Conservation (phyloP, 176 grass and related monocot genomes). For the Musa acuminata region DNA sequence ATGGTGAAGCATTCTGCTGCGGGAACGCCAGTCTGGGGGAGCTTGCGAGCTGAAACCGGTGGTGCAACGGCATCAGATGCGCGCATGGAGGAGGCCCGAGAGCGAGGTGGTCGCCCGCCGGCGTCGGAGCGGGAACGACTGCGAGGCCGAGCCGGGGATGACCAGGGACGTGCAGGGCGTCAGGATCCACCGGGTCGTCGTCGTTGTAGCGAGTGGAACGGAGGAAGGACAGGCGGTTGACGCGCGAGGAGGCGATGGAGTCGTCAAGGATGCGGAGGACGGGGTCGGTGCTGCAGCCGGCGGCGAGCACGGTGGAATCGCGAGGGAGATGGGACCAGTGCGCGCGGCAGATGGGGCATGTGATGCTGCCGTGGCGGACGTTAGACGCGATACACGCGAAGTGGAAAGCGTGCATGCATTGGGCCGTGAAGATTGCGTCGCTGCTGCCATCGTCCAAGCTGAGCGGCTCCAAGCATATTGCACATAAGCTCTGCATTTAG, state of each 20-base stretch:
- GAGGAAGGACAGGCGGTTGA: slow-evolving; percentile 67
- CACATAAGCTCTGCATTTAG: slow-evolving; percentile 61
- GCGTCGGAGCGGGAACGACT: slow-evolving; percentile 36
- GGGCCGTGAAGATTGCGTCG: slow-evolving; percentile 45
- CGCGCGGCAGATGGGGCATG: slow-evolving; percentile 91
- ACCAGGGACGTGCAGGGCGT: slow-evolving; percentile 32
- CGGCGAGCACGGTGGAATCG: slow-evolving; percentile 33
- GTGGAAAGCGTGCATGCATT: slow-evolving; percentile 84
- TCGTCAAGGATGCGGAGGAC: slow-evolving; percentile 92
- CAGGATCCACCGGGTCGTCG: slow-evolving; percentile 67
- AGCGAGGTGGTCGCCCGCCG: slow-evolving; percentile 26
- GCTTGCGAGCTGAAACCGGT: not conserved
- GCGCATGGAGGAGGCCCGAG: slow-evolving; percentile 10
- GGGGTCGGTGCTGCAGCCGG: slow-evolving; percentile 45
- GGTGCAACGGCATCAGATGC: not conserved
- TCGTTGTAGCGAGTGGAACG: slow-evolving; percentile 74
- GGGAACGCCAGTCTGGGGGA: slow-evolving; percentile 30
- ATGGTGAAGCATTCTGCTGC: slow-evolving; percentile 29
- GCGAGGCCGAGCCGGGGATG: slow-evolving; percentile 51
- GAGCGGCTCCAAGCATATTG: slow-evolving; percentile 83
- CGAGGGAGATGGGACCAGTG: slow-evolving; percentile 81
- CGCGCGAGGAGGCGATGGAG: slow-evolving; percentile 72
- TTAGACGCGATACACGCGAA: slow-evolving; percentile 84
- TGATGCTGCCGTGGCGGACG: slow-evolving; percentile 70
- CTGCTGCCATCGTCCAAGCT: not conserved